Conservation (phyloP, 306 rosid species). For the Acmispon strigosus region DNA sequence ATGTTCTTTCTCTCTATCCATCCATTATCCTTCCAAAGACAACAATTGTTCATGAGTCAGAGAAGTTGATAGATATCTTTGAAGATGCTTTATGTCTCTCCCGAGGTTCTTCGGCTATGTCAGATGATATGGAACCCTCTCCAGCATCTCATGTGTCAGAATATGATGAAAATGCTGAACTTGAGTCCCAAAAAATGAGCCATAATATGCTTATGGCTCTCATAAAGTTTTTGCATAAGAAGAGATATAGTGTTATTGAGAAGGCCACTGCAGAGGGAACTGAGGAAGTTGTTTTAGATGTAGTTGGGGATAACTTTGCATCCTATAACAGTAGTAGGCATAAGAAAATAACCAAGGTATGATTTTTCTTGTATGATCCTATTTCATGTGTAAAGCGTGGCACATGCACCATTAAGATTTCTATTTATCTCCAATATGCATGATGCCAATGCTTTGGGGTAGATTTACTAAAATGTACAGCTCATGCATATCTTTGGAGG, state of each 20-base stretch:
- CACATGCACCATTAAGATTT: not conserved
- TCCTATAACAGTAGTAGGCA: slow-evolving; percentile 42
- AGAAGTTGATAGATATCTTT: slow-evolving; percentile 52
- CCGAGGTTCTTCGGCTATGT: slow-evolving; percentile 71
- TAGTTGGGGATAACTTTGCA: slow-evolving; percentile 62
- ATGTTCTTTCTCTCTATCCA: slow-evolving; percentile 83
- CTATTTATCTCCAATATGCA: not conserved
- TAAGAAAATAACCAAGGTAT: slow-evolving; percentile 78
- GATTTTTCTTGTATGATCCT: not conserved
- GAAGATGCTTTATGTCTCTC: slow-evolving; percentile 61
- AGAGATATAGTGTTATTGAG: slow-evolving; percentile 69
- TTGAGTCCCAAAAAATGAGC: slow-evolving; percentile 80
- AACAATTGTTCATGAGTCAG: slow-evolving; percentile 56
- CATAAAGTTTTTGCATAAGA: slow-evolving; percentile 83
- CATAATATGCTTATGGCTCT: slow-evolving; percentile 99
- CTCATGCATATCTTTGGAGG: not conserved
- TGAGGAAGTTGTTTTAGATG: slow-evolving; percentile 91
- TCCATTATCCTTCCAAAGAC: slow-evolving; percentile 85
- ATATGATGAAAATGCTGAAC: slow-evolving; percentile 56
- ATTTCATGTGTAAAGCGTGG: not conserved
- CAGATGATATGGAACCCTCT: slow-evolving; percentile 77
- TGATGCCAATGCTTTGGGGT: not conserved
- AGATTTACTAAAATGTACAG: slow-evolving; percentile 1
- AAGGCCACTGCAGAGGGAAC: slow-evolving; percentile 97
- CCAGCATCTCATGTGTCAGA: slow-evolving; percentile 40